Evolutionary conservation across 768 basidiomycete species (phyloP), one percentile per base, ranked within the genome.

Genomic region (Tubosaeta sp.): DNA sequence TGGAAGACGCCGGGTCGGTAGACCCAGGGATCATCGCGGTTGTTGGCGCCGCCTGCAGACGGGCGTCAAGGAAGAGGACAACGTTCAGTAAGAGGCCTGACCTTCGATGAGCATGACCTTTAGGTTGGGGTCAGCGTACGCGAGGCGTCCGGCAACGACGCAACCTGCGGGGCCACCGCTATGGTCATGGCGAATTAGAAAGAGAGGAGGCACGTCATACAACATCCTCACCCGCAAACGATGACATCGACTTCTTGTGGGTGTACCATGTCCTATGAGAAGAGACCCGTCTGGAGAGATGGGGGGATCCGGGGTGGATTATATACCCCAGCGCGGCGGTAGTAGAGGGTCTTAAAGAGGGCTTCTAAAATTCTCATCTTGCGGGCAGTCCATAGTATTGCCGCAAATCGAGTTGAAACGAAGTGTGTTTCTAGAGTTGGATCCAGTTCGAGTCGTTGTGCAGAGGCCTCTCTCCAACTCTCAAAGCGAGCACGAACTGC

Each of bases 201-300:
- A 11, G 33, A 14, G 22, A 3, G 22, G 22, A 22, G 22, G 22
- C 22, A 22, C 22, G 22, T 22, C 11, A 4, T 8, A 37, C 35
- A 14, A 29, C n/a, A 45, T 33, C 8, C 69, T 48, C 58, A 75
- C 74, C 85, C 85, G 54, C 74, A 76, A 50, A 86, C 81, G 57
- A 86, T 85, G 51, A 86, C 72, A 71, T 86, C 85, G 67, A 86
- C 85, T 76, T 85, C 84, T 62, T 84, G 78, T 52, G 83, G 82
- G 62, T 83, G 83, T 53, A 71, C 72, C 70, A 72, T 74, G 55
- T 22, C 22, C 22, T 22, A 22, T 22, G 22, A 22, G n/a, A 13
- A 34, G 33, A 34, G n/a, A 37, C n/a, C n/a, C 35, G 35, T 37
- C 16, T 37, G 6, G 35, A 16, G n/a, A 37, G 33, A 8, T 9